Conservation (phyloP, 2,329 filamentous ascomycete species). For the Pseudogymnoascus sp. region DNA sequence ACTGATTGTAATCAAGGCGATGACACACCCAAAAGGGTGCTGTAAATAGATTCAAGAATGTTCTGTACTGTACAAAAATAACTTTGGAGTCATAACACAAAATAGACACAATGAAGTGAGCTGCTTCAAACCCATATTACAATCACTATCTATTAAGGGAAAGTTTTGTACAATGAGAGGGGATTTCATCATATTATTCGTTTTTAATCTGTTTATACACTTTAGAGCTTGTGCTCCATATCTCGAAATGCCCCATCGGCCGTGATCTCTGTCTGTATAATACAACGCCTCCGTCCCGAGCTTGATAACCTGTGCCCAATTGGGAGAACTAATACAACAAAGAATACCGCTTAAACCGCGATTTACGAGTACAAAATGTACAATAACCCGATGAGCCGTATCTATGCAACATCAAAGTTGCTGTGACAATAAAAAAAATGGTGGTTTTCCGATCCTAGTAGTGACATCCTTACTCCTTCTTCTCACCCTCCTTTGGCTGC, state of each 20-base stretch:
- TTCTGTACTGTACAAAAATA: neutral
- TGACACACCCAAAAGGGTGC: neutral
- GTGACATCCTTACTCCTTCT: conserved; percentile 50
- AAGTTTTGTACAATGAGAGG: conserved; percentile 39
- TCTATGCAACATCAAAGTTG: conserved; percentile 29
- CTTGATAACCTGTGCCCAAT: conserved; percentile 23
- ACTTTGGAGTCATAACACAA: neutral
- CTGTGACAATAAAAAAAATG: conserved; percentile 24
- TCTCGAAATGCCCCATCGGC: conserved; percentile 1
- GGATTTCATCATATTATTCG: conserved; percentile 48
- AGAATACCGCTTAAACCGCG: conserved; percentile 28
- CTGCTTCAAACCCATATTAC: neutral
- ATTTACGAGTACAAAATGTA: conserved; percentile 31
- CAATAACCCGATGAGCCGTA: conserved; percentile 24
- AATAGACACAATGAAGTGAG: neutral
- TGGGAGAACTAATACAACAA: conserved; percentile 26
- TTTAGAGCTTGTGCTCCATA: conserved; percentile 18
- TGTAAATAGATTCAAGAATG: neutral
- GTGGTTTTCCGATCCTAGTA: conserved; percentile 15
- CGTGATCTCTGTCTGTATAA: conserved; percentile 7
- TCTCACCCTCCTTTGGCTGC: conserved; percentile 51
- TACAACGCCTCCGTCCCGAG: conserved; percentile 20
- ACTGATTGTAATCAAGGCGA: neutral
- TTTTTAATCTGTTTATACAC: conserved; percentile 38
- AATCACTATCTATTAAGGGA: neutral